Evolutionary conservation across 495 filamentous ascomycete genomes (phyloP).

Genomic region (Neurospora sp.): DNA sequence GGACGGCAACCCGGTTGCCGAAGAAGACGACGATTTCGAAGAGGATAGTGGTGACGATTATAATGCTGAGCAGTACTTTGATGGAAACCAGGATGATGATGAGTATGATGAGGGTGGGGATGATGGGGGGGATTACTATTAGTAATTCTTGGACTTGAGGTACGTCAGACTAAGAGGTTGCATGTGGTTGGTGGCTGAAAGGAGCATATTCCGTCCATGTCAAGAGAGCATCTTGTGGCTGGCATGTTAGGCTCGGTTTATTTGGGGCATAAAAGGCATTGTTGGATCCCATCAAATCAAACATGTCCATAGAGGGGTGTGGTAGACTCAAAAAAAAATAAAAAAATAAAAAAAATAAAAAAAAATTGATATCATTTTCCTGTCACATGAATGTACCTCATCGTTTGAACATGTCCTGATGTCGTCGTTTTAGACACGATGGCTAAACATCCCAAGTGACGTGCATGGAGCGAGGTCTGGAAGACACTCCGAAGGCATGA

Average conservation of each 20-base stretch:
- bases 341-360: background rate
- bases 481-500: too few relatives aligned
- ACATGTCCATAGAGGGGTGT: background rate
- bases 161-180: background rate
- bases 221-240: background rate
- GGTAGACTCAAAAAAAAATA: background rate
- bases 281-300: background rate
- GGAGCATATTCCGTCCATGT: conserved; percentile 3
- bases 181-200: background rate
- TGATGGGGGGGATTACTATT: conserved; percentile 20
- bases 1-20: conserved; percentile 28
- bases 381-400: background rate
- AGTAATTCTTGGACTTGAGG: background rate
- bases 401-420: background rate
- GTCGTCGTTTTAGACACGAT: background rate
- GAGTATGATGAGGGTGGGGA: conserved; percentile 40
- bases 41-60: conserved; percentile 43
- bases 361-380: background rate
- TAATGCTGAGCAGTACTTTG: conserved; percentile 45
- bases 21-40: conserved; percentile 37
- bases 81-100: conserved; percentile 38
- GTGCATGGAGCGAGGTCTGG: too few relatives aligned
- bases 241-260: background rate
- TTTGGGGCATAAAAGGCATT: background rate
- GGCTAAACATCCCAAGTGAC: background rate